A percentile compares a stretch with the other conserved stretches of the same genome.
These are phyloP conservation scores for Didymella arachidicola DNA, from an alignment of 2,329 filamentous ascomycete genomes.

Conservation along the genomic window DNA sequence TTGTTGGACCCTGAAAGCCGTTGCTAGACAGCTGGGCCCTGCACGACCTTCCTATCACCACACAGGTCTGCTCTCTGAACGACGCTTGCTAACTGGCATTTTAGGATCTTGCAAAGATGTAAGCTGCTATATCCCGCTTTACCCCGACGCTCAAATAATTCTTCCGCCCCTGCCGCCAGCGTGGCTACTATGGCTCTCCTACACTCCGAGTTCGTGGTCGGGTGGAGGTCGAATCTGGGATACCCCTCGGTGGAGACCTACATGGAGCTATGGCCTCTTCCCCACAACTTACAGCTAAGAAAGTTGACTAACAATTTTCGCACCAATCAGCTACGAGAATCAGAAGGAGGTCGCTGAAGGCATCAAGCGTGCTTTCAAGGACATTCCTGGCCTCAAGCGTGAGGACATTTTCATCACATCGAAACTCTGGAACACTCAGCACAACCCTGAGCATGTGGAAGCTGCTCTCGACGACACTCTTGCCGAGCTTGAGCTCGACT, in stretches of 20 bases:
- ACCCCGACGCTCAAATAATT: neutral
- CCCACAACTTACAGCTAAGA: constrained; percentile 8
- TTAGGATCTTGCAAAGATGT: constrained; percentile 52
- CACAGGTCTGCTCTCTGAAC: neutral
- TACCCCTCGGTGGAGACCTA: constrained; percentile 29
- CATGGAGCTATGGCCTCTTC: constrained; percentile 29
- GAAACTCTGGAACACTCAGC: constrained; percentile 92
- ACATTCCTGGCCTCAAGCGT: constrained; percentile 38
- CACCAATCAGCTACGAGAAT: constrained; percentile 45
- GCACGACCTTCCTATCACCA: neutral
- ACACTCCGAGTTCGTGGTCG: neutral
- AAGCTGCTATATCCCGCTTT: constrained; percentile 23
- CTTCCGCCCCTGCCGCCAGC: constrained; percentile 1
- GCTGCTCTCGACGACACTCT: constrained; percentile 74
- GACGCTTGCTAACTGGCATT: constrained; percentile 1
- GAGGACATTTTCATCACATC: constrained; percentile 64
- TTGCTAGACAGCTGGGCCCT: constrained; percentile 8
- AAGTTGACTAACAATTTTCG: constrained; percentile 33
- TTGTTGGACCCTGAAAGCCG: constrained; percentile 8
- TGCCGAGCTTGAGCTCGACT: constrained; percentile 83
- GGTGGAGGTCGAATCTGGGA: constrained; percentile 22
- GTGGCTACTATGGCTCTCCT: neutral
- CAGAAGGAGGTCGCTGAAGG: constrained; percentile 43
- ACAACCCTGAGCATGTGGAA: constrained; percentile 72
- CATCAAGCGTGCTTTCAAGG: constrained; percentile 41